phyloP scores from a whole-genome alignment of 352 stramenopile genomes.

The Thraustochytrium striatum region DNA sequence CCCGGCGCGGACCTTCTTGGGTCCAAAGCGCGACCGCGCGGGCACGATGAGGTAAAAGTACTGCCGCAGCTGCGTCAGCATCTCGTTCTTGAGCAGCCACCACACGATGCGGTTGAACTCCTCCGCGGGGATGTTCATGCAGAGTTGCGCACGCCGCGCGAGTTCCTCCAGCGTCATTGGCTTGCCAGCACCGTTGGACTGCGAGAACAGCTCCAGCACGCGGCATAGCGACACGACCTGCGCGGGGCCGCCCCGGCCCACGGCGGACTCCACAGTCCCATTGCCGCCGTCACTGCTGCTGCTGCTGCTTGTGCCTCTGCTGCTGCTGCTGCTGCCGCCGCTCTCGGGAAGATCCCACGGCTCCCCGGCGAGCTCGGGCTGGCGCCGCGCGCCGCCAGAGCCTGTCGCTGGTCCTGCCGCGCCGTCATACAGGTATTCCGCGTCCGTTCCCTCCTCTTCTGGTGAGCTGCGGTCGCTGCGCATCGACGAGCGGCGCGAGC shows the following conservation, averaged over 20 bases:
- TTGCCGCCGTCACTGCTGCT: not conserved
- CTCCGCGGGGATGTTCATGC: not conserved
- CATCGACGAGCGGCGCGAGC: too few species aligned
- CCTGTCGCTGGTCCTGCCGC: too few species aligned
- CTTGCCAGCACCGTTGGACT: not conserved
- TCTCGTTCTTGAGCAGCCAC: not conserved
- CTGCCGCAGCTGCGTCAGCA: not conserved
- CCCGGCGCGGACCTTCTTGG: not conserved
- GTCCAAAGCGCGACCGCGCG: not conserved
- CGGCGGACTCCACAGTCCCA: not conserved
- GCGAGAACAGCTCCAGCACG: not conserved
- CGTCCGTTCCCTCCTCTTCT: too few species aligned
- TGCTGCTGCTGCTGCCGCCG: not conserved
- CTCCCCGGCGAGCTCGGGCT: too few species aligned
- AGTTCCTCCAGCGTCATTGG: not conserved
- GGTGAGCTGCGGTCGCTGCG: too few species aligned
- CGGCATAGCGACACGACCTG: not conserved
- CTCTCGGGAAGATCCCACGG: too few species aligned
- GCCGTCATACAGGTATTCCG: too few species aligned
- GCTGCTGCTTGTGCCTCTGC: too few species aligned
- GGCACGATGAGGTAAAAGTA: conserved; percentile 3
- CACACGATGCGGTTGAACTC: not conserved
- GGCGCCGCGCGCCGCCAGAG: too few species aligned
- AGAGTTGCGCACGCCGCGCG: not conserved
- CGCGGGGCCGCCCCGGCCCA: not conserved